Evolutionary conservation across 345 rosid genomes (phyloP).

Genomic region (Gossypium rotundifolium): DNA sequence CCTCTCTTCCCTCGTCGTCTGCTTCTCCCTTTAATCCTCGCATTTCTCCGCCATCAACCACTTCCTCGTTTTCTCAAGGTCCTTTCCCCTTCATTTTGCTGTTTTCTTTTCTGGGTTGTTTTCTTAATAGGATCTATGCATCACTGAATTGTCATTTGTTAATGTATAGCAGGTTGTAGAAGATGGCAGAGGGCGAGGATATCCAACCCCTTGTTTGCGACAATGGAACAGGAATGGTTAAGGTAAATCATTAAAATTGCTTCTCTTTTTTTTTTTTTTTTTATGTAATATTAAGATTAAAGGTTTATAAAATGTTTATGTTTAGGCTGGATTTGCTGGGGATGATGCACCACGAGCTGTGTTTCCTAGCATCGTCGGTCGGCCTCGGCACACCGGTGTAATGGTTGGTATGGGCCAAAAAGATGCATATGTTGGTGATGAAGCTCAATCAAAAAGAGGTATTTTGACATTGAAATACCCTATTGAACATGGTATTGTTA

Average conservation of each 20-base stretch:
- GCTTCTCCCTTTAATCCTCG: neutral
- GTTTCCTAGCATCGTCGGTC: conserved; percentile 68
- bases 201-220: no score
- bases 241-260: conserved; percentile 31
- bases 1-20: neutral
- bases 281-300: neutral
- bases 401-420: no score
- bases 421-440: no score
- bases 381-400: no score
- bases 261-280: no score
- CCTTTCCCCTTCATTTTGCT: neutral
- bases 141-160: neutral
- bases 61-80: neutral
- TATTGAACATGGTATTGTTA: no score
- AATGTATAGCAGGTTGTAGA: conserved; percentile 28
- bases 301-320: conserved; percentile 15
- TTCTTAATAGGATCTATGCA: neutral
- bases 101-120: neutral
- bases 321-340: conserved; percentile 34
- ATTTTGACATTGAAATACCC: no score
- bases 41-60: neutral
- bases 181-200: conserved; percentile 28
- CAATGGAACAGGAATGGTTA: conserved; percentile 41
- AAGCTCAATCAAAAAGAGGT: no score
- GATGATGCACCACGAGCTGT: conserved; percentile 92